phyloP scores from a whole-genome alignment of 73 alveolate genomes.

The Stentor coeruleus region DNA sequence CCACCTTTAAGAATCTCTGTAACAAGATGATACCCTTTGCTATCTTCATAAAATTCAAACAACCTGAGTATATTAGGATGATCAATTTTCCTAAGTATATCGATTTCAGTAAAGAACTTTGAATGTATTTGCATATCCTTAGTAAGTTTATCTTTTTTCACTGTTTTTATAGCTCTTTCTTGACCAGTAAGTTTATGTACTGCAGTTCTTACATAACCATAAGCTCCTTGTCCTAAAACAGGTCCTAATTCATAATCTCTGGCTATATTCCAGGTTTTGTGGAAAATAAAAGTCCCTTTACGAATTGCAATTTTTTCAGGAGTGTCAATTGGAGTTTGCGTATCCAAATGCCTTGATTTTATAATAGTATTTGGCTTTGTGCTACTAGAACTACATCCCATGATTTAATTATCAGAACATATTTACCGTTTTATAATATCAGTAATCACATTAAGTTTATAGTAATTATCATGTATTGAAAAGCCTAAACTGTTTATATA shows the following conservation, averaged over 20 bases:
- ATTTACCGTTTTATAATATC: no score
- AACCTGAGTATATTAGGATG: slow-evolving; percentile 42
- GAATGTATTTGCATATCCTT: not conserved
- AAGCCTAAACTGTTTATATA: no score
- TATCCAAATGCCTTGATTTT: not conserved
- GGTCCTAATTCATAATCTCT: not conserved
- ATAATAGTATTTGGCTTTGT: not conserved
- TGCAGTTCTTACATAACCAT: slow-evolving; percentile 64
- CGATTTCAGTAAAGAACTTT: not conserved
- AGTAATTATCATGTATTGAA: no score
- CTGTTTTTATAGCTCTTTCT: slow-evolving; percentile 52
- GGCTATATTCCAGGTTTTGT: not conserved
- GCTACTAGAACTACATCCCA: not conserved
- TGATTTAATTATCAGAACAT: no score
- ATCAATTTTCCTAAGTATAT: not conserved
- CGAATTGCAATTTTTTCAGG: not conserved
- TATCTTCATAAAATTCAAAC: slow-evolving; percentile 43
- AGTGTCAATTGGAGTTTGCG: not conserved
- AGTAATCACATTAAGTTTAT: no score
- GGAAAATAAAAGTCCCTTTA: not conserved
- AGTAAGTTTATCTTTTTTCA: not conserved
- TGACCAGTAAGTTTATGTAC: slow-evolving; percentile 53
- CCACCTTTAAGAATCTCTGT: slow-evolving; percentile 50
- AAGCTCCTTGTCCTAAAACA: slow-evolving; percentile 46
- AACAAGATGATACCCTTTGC: slow-evolving; percentile 29